Evolutionary conservation across 176 grass and related monocot genomes (phyloP), one percentile per base, ranked within the genome.

Genomic region (Aegilops umbellulata): DNA sequence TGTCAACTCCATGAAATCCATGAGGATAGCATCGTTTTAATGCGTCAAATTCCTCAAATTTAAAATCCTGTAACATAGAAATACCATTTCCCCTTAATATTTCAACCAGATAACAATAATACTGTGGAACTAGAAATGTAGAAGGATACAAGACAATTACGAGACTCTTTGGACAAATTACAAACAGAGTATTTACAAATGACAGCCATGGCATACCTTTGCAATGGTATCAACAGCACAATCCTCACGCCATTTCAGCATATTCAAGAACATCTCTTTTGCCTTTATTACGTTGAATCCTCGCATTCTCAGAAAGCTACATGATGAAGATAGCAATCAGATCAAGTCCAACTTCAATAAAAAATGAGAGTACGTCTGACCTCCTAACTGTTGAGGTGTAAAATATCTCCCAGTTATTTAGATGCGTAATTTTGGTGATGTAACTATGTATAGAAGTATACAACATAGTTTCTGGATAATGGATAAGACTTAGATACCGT

Each of bases 1-100:
- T 95, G 83, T 98, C 96, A 64, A 98, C 92, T 85, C 93, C 96
- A 86, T 98, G 96, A 89, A 92, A 98, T 86, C 93, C 96, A 60
- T 92, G 96, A 49, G 96, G 94, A 85, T 95, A 98, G 32, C 88
- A 94, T 87, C 61, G 92, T 84, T 98, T 95, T 49, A 98, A 92
- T 80, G 83, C 87, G 77, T 95, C 90, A 69, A 84, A 74, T 76
- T 98, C 96, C 75, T 94, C 93, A 84, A 92, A 98, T 85, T 94
- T 89, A 77, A 94, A 98, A 86, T 95, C 96, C 93, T 98, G 81
- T 46, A 86, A 53, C 74, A 86, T 69, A 81, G 6, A 49, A 76
- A 87, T 60, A 65, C 65, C 35, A 5, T 25, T 60, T 82, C 63
- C 49, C 31, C 23, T 69, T 67, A 49, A 80, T 76, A 65, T 46